Percentiles rank a stretch among this genome's conserved stretches.
phyloP scores from a whole-genome alignment of 2,329 filamentous ascomycete species.

The Chrysosporium queenslandicum region DNA sequence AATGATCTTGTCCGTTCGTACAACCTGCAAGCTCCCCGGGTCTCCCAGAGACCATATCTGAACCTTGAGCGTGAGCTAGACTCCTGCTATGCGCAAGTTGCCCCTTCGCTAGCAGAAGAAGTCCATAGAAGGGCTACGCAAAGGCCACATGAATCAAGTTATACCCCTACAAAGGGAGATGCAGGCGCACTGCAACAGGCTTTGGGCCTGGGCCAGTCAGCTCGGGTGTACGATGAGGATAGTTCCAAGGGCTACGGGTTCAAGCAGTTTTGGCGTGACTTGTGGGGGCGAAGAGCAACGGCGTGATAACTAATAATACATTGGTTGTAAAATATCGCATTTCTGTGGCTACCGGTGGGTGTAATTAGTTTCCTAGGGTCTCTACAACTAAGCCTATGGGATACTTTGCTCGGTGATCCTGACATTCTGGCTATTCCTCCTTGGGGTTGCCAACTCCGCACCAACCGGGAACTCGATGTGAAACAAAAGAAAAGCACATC shows the following conservation, averaged over 20 bases:
- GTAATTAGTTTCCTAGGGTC: not conserved
- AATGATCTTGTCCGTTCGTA: constrained; percentile 77
- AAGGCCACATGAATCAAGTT: constrained; percentile 28
- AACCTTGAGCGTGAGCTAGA: constrained; percentile 70
- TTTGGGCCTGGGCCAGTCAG: constrained; percentile 41
- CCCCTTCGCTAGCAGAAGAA: constrained; percentile 60
- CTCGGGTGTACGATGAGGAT: constrained; percentile 62
- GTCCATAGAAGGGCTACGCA: constrained; percentile 59
- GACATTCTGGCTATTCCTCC: not conserved
- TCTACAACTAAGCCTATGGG: not conserved
- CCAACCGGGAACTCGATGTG: too few species aligned
- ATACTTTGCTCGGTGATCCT: not conserved
- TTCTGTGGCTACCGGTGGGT: not conserved
- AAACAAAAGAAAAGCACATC: too few species aligned
- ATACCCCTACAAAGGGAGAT: constrained; percentile 28
- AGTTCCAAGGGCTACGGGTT: constrained; percentile 68
- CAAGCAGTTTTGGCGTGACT: constrained; percentile 77
- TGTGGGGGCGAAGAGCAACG: constrained; percentile 42
- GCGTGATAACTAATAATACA: constrained; percentile 6
- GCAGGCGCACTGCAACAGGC: constrained; percentile 51
- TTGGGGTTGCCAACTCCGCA: too few species aligned
- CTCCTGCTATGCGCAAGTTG: constrained; percentile 75
- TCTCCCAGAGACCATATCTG: constrained; percentile 90
- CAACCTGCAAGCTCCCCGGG: constrained; percentile 84
- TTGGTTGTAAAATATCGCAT: not conserved